A percentile compares a stretch with the other conserved stretches of the same genome.
Conservation (phyloP, 768 basidiomycete genomes). For the Galerina sulciceps region DNA sequence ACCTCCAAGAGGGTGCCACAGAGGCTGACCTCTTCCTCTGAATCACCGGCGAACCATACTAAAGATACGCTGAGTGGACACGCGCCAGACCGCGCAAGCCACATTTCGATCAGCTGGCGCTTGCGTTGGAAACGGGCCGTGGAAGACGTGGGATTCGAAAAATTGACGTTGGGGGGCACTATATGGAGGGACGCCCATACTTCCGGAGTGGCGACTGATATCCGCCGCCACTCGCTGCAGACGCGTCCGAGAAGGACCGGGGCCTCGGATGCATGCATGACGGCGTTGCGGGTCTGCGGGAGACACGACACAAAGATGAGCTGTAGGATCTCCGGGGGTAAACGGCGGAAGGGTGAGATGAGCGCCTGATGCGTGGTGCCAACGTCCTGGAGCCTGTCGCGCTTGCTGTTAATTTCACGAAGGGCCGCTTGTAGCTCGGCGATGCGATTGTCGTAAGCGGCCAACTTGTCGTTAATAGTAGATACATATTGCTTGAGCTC, state of each 20-base stretch:
- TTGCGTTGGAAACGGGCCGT: conserved; percentile 25
- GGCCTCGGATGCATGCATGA: conserved; percentile 31
- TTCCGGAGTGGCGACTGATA: conserved; percentile 26
- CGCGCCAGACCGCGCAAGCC: conserved; percentile 28
- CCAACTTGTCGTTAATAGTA: conserved; percentile 18
- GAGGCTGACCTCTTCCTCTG: conserved; percentile 26
- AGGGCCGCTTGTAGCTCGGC: conserved; percentile 20
- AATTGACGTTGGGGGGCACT: conserved; percentile 29
- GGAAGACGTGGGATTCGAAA: conserved; percentile 20
- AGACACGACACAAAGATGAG: conserved; percentile 30
- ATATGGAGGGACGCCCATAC: conserved; percentile 32
- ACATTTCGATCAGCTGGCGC: conserved; percentile 26
- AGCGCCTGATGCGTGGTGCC: conserved; percentile 24
- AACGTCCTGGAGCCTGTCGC: conserved; percentile 14
- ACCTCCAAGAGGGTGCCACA: conserved; percentile 26
- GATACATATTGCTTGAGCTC: conserved; percentile 25
- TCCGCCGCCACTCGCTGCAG: conserved; percentile 31
- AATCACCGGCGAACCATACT: conserved; percentile 31
- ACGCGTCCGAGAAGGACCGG: conserved; percentile 30
- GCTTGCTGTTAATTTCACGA: conserved; percentile 16
- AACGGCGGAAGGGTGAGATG: conserved; percentile 26
- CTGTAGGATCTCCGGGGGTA: conserved; percentile 29
- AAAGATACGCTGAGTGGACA: conserved; percentile 29
- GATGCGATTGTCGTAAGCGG: conserved; percentile 20
- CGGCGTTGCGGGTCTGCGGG: conserved; percentile 27